Conservation (phyloP, 495 filamentous ascomycete genomes). For the Pyrenula massariospora region DNA sequence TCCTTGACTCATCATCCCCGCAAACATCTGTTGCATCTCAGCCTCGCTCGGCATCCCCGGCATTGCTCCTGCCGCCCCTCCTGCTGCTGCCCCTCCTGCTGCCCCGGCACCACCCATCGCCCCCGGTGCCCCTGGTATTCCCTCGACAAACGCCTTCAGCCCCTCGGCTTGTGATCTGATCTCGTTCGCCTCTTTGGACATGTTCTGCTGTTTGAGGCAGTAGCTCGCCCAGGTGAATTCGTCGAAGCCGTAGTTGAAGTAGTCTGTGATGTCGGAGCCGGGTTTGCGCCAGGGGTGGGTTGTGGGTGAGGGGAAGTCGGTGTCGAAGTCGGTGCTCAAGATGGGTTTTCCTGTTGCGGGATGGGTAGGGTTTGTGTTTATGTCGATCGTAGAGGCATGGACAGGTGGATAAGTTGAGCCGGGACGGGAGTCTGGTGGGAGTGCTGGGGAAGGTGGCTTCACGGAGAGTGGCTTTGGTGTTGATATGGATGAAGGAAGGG, state of each 20-base stretch:
- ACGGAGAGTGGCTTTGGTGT: constrained; percentile 25
- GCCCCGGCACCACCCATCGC: constrained; percentile 14
- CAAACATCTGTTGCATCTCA: constrained; percentile 70
- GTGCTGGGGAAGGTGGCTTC: constrained; percentile 27
- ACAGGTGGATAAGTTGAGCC: constrained; percentile 51
- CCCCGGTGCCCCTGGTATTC: constrained; percentile 38
- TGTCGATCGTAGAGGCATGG: constrained; percentile 70
- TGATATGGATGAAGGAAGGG: constrained; percentile 10
- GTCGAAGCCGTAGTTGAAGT: constrained; percentile 99
- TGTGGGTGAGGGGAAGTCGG: constrained; percentile 61
- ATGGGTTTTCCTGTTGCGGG: constrained; percentile 64
- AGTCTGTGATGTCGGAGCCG: constrained; percentile 90
- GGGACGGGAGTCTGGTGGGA: constrained; percentile 29
- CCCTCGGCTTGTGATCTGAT: constrained; percentile 82
- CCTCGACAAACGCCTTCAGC: constrained; percentile 73
- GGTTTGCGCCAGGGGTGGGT: constrained; percentile 94
- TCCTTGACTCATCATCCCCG: constrained; percentile 71
- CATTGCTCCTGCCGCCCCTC: constrained; percentile 51
- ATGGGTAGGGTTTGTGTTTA: constrained; percentile 72
- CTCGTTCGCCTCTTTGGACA: constrained; percentile 59
- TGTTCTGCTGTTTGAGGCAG: constrained; percentile 71
- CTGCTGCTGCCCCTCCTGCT: constrained; percentile 27
- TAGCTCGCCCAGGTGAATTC: constrained; percentile 98
- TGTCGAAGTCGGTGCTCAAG: constrained; percentile 60
- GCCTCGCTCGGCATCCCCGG: constrained; percentile 65